These are phyloP conservation scores for Globisporangium spinosum DNA, from an alignment of 352 stramenopile species.

Conservation along the genomic window DNA sequence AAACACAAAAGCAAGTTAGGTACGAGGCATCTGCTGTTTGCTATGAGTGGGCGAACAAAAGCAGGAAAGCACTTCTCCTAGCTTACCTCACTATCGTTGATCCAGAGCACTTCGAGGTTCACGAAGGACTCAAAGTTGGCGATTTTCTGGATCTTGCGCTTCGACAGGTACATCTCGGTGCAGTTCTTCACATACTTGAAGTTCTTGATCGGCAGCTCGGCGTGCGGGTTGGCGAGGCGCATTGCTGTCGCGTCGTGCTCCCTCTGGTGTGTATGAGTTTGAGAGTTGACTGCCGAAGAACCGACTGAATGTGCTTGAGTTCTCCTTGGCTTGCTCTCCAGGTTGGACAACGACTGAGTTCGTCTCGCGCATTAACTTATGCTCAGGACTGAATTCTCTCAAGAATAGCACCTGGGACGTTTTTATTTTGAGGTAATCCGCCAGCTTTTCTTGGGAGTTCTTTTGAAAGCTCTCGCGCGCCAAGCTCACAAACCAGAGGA, in stretches of 20 bases:
- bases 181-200: constrained; percentile 90
- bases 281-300: background rate
- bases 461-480: background rate
- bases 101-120: constrained; percentile 87
- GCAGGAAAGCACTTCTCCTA: background rate
- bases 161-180: constrained; percentile 80
- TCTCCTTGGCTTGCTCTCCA: background rate
- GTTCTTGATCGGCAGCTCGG: constrained; percentile 83
- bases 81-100: constrained; percentile 81
- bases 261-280: background rate
- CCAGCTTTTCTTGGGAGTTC: background rate
- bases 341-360: background rate
- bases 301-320: background rate
- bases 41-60: background rate
- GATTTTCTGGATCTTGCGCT: constrained; percentile 74
- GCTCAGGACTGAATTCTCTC: background rate
- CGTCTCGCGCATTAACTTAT: background rate
- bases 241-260: constrained; percentile 21
- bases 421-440: background rate
- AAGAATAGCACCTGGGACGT: background rate
- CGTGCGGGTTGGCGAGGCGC: constrained; percentile 60
- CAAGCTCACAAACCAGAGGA: background rate
- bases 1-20: background rate
- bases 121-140: constrained; percentile 85
- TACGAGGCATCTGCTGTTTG: background rate